Conservation (phyloP, 805 yeast species). For the Kurtzmaniella fragi region DNA sequence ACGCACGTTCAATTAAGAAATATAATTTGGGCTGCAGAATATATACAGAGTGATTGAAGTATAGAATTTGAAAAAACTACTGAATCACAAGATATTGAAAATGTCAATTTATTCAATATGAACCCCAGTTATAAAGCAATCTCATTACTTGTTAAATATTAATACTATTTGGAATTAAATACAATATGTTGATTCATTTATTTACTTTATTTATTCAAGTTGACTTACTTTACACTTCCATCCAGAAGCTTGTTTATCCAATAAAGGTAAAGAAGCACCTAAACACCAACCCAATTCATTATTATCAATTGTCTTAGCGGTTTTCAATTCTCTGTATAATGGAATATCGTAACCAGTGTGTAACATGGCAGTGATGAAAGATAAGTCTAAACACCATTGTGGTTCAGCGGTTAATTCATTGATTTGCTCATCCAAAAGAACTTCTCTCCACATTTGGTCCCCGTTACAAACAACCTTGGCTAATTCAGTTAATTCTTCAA, state of each 20-base stretch:
- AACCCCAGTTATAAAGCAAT: no score
- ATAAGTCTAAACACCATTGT: constrained; percentile 89
- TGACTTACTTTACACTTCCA: constrained; percentile 62
- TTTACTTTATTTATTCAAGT: constrained; percentile 1
- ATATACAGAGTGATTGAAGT: no score
- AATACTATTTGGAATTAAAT: no score
- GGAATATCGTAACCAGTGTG: constrained; percentile 98
- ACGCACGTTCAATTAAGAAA: no score
- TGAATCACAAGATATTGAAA: no score
- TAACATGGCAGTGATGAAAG: constrained; percentile 82
- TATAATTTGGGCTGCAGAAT: no score
- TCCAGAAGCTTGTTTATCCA: constrained; percentile 53
- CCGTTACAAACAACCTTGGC: constrained; percentile 87
- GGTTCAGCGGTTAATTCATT: constrained; percentile 71
- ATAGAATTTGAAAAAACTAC: no score
- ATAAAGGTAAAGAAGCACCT: constrained; percentile 91
- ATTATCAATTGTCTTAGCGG: constrained; percentile 83
- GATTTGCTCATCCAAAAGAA: constrained; percentile 60
- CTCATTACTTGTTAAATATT: no score
- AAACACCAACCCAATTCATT: constrained; percentile 98
- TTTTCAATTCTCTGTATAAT: constrained; percentile 78
- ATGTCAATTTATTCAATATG: no score
- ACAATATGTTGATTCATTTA: not conserved
- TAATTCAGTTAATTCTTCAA: constrained; percentile 77
- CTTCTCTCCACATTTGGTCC: constrained; percentile 68